phyloP scores from a whole-genome alignment of 2,329 filamentous ascomycete species.

The Fusarium bulbicola region DNA sequence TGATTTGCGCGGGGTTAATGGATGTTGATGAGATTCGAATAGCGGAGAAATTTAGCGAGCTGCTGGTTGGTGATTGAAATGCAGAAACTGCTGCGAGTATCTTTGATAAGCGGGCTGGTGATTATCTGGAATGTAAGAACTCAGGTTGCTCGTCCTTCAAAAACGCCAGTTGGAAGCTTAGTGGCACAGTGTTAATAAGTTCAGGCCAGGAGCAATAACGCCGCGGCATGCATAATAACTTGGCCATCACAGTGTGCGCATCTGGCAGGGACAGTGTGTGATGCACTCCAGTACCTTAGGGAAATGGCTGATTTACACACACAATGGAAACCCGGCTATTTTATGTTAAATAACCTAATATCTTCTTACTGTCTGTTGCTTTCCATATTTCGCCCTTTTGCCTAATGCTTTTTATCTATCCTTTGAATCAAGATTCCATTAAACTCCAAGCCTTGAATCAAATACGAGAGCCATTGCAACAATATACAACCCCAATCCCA shows the following conservation, averaged over 20 bases:
- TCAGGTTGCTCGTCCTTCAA: conserved; percentile 12
- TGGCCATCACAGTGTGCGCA: conserved; percentile 28
- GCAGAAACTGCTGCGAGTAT: neutral
- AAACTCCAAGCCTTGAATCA: conserved; percentile 40
- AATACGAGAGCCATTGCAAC: conserved; percentile 25
- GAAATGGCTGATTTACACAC: conserved; percentile 1
- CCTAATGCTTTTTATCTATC: conserved; percentile 37
- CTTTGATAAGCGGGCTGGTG: conserved; percentile 6
- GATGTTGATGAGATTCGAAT: neutral
- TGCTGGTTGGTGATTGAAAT: neutral
- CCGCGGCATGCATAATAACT: neutral
- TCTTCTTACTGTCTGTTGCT: neutral
- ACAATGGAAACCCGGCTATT: neutral
- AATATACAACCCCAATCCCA: conserved; percentile 13
- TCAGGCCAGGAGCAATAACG: neutral
- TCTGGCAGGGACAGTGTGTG: conserved; percentile 21
- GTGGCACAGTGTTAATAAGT: conserved; percentile 34
- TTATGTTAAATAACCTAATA: neutral
- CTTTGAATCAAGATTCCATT: conserved; percentile 33
- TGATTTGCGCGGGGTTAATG: conserved; percentile 8
- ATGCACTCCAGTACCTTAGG: conserved; percentile 15
- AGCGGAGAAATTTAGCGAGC: neutral
- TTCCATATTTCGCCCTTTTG: neutral
- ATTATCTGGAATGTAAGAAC: conserved; percentile 24
- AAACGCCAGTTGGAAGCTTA: conserved; percentile 42